Base-by-base conservation (phyloP, 2,329 filamentous ascomycete genomes). In the Zasmidium citrigriseum region DNA sequence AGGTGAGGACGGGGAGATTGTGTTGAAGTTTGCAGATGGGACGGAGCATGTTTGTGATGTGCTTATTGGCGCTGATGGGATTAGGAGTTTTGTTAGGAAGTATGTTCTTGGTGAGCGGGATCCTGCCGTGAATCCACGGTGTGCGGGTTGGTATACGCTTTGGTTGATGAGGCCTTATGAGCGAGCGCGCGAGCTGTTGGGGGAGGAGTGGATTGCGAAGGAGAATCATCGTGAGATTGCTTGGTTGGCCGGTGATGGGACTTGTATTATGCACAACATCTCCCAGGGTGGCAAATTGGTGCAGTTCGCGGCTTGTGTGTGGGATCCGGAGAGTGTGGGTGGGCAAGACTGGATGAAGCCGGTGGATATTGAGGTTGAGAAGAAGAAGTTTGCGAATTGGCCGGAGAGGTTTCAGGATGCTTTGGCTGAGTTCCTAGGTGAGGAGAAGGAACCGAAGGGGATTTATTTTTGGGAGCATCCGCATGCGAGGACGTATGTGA, bases 201-300 rank as follows among this genome's bases (percentile, higher is more conserved):
- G 61, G 3, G 47, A 57, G 20, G 51, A 54, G 12, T 52, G 52
- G 22, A 52, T 62, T 7, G 46, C 57, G 21, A 52, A 52, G 4
- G 50, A 54, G 27, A 50, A 64, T 55, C 47, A 55, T 24, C 53
- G 53, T 4, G 55, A 64, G 24, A 59, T 45, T 46, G 49, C 20
- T 1, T 64, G 56, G 55, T 29, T 58, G 34, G 12, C 21, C 27
- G 61, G 59, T n/a, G 45, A 59, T 38, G 52, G 51, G 2, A 44
- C 52, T 7, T 64, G 57, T 29, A 57, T 59, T 48, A 54, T 64
- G 53, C 59, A 62, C 29, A 64, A 58, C 22, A 48, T 61, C 44
- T 44, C 55, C 45, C 52, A 47, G 29, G 48, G 46, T 22, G 59
- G 59, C 44, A 47, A 56, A n/a, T 20, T 58, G 25, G 56, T 61